Conservation (phyloP, 2,329 filamentous ascomycete genomes). For the Sordariomycetes sp. region DNA sequence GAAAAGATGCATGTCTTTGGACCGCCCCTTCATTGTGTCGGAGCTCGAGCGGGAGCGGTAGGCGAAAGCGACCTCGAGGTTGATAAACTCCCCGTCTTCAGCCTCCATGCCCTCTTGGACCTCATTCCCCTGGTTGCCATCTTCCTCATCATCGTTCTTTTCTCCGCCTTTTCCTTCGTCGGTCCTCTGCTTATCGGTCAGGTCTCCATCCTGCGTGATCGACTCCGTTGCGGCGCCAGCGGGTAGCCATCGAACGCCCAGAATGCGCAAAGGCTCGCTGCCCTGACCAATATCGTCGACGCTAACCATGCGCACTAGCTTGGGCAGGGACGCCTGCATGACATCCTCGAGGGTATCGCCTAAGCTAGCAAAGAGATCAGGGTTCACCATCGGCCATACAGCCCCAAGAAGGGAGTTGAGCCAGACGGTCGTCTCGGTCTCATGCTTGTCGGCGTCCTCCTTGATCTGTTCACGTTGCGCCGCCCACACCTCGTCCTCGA, state of each 20-base stretch:
- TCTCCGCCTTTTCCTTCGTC: slow-evolving; percentile 24
- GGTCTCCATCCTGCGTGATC: slow-evolving; percentile 48
- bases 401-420: slow-evolving; percentile 59
- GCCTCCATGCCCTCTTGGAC: slow-evolving; percentile 57
- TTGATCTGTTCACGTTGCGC: slow-evolving; percentile 46
- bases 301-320: slow-evolving; percentile 62
- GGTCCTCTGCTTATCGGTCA: slow-evolving; percentile 28
- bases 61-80: slow-evolving; percentile 66
- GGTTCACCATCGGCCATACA: slow-evolving; percentile 68
- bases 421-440: slow-evolving; percentile 61
- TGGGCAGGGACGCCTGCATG: slow-evolving; percentile 68
- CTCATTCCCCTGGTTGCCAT: slow-evolving; percentile 23
- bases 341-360: slow-evolving; percentile 68
- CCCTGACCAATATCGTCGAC: slow-evolving; percentile 71
- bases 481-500: slow-evolving; percentile 63
- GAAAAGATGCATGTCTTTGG: slow-evolving; percentile 56
- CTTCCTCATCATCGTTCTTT: slow-evolving; percentile 18
- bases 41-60: slow-evolving; percentile 56
- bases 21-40: slow-evolving; percentile 57
- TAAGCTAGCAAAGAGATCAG: slow-evolving; percentile 60
- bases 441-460: slow-evolving; percentile 26
- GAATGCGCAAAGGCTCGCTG: slow-evolving; percentile 59
- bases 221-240: slow-evolving; percentile 58
- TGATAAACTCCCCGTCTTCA: slow-evolving; percentile 71
- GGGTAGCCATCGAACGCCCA: slow-evolving; percentile 64